A percentile compares a stretch with the other conserved stretches of the same genome.
Conservation (phyloP, 345 rosid species). For the Hibiscus syriacus region DNA sequence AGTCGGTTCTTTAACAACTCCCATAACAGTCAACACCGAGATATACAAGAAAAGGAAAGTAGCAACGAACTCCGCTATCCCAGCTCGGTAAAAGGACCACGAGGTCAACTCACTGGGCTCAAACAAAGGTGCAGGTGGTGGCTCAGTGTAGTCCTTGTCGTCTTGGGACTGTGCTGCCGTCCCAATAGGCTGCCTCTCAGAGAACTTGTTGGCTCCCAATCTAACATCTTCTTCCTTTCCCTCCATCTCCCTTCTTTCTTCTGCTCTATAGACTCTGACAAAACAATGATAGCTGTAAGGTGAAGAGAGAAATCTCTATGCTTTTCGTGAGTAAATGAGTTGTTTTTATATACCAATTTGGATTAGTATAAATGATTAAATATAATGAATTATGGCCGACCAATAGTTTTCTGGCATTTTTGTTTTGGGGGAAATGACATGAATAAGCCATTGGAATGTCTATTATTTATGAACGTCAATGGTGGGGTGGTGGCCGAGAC, state of each 20-base stretch:
- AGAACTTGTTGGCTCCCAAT: conserved; percentile 47
- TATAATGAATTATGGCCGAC: conserved; percentile 26
- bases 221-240: conserved; percentile 51
- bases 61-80: conserved; percentile 47
- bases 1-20: conserved; percentile 17
- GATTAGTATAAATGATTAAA: background rate
- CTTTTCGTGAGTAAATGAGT: background rate
- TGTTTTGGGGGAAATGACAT: background rate
- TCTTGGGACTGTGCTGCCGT: conserved; percentile 43
- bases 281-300: background rate
- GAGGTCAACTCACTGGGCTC: conserved; percentile 31
- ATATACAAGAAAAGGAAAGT: conserved; percentile 45
- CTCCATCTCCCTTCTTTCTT: conserved; percentile 14
- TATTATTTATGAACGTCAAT: conserved; percentile 5
- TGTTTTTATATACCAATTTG: conserved; percentile 15
- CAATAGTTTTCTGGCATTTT: conserved; percentile 14
- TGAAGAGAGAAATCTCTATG: background rate
- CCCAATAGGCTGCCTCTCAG: conserved; percentile 48
- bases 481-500: background rate
- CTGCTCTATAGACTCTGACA: no score
- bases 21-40: conserved; percentile 46
- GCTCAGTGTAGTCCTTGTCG: conserved; percentile 40
- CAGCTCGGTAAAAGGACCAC: conserved; percentile 51
- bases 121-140: conserved; percentile 43
- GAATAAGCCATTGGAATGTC: background rate